Base-by-base conservation (phyloP, 306 rosid species). In the Fragaria nilgerrensis region DNA sequence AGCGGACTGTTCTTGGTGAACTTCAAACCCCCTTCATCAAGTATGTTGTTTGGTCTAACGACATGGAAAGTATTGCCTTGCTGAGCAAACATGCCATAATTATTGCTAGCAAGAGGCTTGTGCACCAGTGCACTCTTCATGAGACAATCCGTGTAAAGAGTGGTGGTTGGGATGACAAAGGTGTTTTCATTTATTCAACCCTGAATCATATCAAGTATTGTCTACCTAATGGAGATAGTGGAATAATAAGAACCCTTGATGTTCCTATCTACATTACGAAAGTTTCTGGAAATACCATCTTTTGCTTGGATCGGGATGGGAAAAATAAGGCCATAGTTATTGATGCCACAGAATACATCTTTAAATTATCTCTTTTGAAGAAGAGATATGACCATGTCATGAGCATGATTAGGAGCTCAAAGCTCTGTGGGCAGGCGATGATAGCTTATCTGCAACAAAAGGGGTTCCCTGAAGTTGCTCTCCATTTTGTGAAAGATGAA, bases 141-240 rank as follows among this genome's bases (percentile, higher is more conserved):
- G 98, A 94, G 88, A 91, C 98, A 39, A 94, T 94, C 72, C 98
- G 98, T 70, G 96, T 94, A 32, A 94, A 94, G 81, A 94, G 97
- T 77, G 98, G 98, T 76, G 94, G 88, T 17, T 94, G 98, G 98
- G 98, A 94, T 85, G 98, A 91, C 83, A 91, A 90, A 68, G 97
- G 98, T 36, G 91, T 94, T 78, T 91, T 94, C 84, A 94, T 94
- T 65, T 94, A 94, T 77, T 88, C 98, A 0, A 94, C 98, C 17
- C 78, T 94, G 70, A 94, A 94, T 77, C 98, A 94, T 82, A 89
- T 94, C 43, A 94, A 94, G 75, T 94, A 94, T 72, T 94, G 97
- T 80, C 92, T 94, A 11, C 91, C 98, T 58, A 94, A 90, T 79
- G 98, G 98, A 45, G 98, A 94, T 81, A 89, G 87, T 85, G 98